Conservation (phyloP, 805 yeast species). For the Saturnispora zaruensis region DNA sequence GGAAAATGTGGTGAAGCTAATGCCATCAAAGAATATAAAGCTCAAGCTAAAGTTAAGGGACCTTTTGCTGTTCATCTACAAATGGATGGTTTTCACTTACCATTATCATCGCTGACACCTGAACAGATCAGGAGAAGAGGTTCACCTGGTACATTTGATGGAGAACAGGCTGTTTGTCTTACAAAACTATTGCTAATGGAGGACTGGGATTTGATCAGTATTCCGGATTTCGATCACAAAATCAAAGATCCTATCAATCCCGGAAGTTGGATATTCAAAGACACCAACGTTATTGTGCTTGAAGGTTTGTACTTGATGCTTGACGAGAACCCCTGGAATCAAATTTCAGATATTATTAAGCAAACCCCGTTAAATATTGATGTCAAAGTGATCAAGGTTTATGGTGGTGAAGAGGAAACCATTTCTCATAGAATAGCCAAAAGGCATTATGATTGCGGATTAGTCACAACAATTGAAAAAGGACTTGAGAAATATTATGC, state of each 20-base stretch:
- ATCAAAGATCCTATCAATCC: constrained; percentile 61
- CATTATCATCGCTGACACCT: constrained; percentile 37
- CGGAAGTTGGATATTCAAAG: constrained; percentile 35
- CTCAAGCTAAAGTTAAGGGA: not conserved
- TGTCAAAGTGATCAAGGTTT: constrained; percentile 25
- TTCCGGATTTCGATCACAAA: constrained; percentile 73
- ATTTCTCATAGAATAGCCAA: constrained; percentile 44
- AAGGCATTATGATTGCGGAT: constrained; percentile 57
- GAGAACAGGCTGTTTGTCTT: constrained; percentile 34
- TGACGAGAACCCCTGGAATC: constrained; percentile 50
- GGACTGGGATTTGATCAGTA: constrained; percentile 21
- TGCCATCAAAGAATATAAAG: constrained; percentile 5
- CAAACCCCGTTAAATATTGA: constrained; percentile 10
- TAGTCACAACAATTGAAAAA: constrained; percentile 37
- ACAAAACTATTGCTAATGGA: constrained; percentile 23
- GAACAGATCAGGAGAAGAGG: constrained; percentile 64
- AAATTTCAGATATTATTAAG: constrained; percentile 32
- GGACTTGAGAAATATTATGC: constrained; percentile 43
- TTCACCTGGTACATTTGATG: constrained; percentile 80
- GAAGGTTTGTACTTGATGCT: constrained; percentile 73
- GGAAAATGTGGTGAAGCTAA: constrained; percentile 2
- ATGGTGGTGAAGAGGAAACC: constrained; percentile 28
- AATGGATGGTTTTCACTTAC: constrained; percentile 75
- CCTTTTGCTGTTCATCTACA: constrained; percentile 43
- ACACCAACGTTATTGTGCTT: constrained; percentile 47